phyloP scores from a whole-genome alignment of 208 protist genomes.

The Phytomonas sp. region DNA sequence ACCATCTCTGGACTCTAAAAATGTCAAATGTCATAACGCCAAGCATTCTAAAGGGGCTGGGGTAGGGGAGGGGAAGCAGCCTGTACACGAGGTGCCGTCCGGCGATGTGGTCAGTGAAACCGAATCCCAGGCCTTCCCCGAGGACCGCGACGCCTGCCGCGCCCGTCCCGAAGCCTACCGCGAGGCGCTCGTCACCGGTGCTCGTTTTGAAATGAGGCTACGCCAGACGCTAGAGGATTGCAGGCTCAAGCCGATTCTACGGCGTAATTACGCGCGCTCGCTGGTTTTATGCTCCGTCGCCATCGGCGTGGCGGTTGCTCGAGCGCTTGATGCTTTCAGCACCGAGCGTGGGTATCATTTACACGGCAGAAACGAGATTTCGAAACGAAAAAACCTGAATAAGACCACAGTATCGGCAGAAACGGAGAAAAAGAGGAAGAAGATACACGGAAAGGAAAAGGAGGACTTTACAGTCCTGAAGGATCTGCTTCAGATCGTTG shows the following conservation, averaged over 20 bases:
- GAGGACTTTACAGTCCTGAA: constrained; percentile 24
- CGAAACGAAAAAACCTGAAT: constrained; percentile 8
- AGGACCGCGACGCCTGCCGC: background rate
- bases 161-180: constrained; percentile 21
- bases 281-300: constrained; percentile 57
- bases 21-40: constrained; percentile 7
- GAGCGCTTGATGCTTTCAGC: constrained; percentile 36
- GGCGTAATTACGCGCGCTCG: constrained; percentile 27
- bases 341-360: constrained; percentile 22
- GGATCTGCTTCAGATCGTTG: constrained; percentile 60
- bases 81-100: background rate
- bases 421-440: constrained; percentile 6
- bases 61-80: background rate
- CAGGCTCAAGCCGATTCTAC: background rate
- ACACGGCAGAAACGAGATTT: constrained; percentile 9
- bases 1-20: constrained; percentile 8
- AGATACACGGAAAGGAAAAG: constrained; percentile 1
- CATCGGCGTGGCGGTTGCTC: constrained; percentile 52
- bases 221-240: constrained; percentile 23
- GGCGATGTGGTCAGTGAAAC: background rate
- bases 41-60: background rate
- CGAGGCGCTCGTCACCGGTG: constrained; percentile 50
- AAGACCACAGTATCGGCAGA: constrained; percentile 1
- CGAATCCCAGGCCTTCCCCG: background rate
- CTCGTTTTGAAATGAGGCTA: constrained; percentile 47